A percentile compares a stretch with the other conserved stretches of the same genome.
phyloP scores from a whole-genome alignment of 75 land plant genomes.

The Cupressus sempervirens region DNA sequence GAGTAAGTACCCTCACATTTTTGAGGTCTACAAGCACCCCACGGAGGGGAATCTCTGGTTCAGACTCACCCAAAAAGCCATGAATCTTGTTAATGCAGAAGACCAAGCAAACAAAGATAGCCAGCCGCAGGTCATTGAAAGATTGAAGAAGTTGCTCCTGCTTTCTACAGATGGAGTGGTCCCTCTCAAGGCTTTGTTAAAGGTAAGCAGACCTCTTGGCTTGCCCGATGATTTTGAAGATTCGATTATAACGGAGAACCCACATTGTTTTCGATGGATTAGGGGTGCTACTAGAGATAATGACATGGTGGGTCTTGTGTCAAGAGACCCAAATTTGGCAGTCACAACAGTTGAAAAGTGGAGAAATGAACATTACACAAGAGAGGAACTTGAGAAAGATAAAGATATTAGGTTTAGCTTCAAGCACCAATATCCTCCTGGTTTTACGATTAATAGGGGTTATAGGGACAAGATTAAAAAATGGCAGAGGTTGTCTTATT shows the following conservation, averaged over 20 bases:
- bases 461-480: slow-evolving; percentile 51
- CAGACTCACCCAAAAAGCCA: slow-evolving; percentile 24
- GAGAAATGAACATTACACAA: slow-evolving; percentile 48
- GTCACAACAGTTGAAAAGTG: slow-evolving; percentile 52
- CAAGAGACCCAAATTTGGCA: slow-evolving; percentile 33
- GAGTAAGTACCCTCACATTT: slow-evolving; percentile 52
- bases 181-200: slow-evolving; percentile 38
- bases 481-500: slow-evolving; percentile 70
- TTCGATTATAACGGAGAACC: slow-evolving; percentile 38
- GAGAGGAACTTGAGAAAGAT: slow-evolving; percentile 57
- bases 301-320: slow-evolving; percentile 44
- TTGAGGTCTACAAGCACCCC: slow-evolving; percentile 50
- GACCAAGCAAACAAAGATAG: slow-evolving; percentile 17
- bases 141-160: slow-evolving; percentile 62
- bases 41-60: slow-evolving; percentile 37
- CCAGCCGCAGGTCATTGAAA: slow-evolving; percentile 17
- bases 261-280: slow-evolving; percentile 33
- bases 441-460: slow-evolving; percentile 54
- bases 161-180: slow-evolving; percentile 41
- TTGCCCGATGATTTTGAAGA: slow-evolving; percentile 56
- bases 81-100: slow-evolving; percentile 40
- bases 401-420: slow-evolving; percentile 59
- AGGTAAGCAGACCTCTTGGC: slow-evolving; percentile 52
- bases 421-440: slow-evolving; percentile 54
- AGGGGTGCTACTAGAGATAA: slow-evolving; percentile 14